Evolutionary conservation across 2,329 filamentous ascomycete species (phyloP).

Genomic region (Cladobotryum mycophilum): DNA sequence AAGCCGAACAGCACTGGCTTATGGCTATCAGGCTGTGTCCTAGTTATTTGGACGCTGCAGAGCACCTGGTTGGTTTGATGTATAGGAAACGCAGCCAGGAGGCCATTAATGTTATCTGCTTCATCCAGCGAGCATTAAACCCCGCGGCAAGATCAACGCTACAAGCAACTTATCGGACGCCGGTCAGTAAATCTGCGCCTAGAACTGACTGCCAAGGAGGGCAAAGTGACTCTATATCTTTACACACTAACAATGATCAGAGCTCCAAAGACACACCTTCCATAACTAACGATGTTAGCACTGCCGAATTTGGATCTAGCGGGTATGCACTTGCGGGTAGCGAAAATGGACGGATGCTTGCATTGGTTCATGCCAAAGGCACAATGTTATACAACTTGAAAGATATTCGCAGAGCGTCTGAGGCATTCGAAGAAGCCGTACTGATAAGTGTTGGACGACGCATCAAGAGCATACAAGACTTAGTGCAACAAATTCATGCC

Average conservation of each 20-base stretch:
- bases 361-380: constrained; percentile 95
- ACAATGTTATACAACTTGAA: constrained; percentile 93
- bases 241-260: background rate
- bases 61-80: constrained; percentile 83
- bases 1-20: constrained; percentile 82
- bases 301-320: constrained; percentile 29
- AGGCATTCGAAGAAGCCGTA: constrained; percentile 91
- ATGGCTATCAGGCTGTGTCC: constrained; percentile 77
- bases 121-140: constrained; percentile 69
- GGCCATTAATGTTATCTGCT: constrained; percentile 80
- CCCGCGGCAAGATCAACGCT: constrained; percentile 21
- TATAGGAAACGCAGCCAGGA: constrained; percentile 79
- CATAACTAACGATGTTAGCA: constrained; percentile 14
- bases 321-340: constrained; percentile 78
- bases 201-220: background rate
- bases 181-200: background rate
- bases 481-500: constrained; percentile 71
- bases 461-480: constrained; percentile 63
- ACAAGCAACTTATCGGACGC: background rate
- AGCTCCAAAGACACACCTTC: background rate
- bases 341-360: constrained; percentile 88
- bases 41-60: constrained; percentile 87
- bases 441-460: constrained; percentile 74
- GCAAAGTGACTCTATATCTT: background rate
- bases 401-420: constrained; percentile 71